Conservation (phyloP, 768 basidiomycete genomes). For the Serendipita sp. region DNA sequence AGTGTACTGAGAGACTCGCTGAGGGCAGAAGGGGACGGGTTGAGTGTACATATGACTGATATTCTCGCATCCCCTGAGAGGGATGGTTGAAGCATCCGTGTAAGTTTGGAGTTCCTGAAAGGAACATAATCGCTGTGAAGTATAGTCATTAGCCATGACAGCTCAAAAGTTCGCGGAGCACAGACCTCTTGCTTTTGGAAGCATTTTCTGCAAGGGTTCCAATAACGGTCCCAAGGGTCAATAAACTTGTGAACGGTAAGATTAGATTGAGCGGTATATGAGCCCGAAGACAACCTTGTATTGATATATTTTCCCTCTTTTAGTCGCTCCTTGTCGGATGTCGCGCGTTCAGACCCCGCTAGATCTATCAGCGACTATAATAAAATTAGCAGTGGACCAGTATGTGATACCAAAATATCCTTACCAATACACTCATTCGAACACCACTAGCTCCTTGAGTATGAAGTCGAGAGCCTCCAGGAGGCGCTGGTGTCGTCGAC, state of each 20-base stretch:
- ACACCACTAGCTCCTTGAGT: slow-evolving; percentile 67
- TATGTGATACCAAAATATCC: slow-evolving; percentile 12
- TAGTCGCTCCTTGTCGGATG: slow-evolving; percentile 89
- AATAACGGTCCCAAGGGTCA: slow-evolving; percentile 88
- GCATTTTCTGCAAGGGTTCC: slow-evolving; percentile 82
- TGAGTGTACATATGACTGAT: slow-evolving; percentile 90
- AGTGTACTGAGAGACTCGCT: slow-evolving; percentile 79
- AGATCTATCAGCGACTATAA: slow-evolving; percentile 79
- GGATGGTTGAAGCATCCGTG: slow-evolving; percentile 86
- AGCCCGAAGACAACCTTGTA: slow-evolving; percentile 21
- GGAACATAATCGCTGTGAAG: slow-evolving; percentile 66
- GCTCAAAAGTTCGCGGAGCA: background rate
- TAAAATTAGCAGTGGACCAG: background rate
- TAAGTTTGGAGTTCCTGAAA: slow-evolving; percentile 89
- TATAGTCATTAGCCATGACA: background rate
- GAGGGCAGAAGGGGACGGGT: slow-evolving; percentile 64
- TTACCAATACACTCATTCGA: slow-evolving; percentile 56
- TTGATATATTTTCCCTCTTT: slow-evolving; percentile 96
- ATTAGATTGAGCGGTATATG: background rate
- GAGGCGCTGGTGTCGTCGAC: slow-evolving; percentile 28
- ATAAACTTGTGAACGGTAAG: slow-evolving; percentile 33
- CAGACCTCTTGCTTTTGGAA: slow-evolving; percentile 52
- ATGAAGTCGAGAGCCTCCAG: slow-evolving; percentile 48
- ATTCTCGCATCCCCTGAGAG: slow-evolving; percentile 91
- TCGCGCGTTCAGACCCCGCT: slow-evolving; percentile 92